Conservation (phyloP, 441 rosid species). For the Cnidoscolus chayamansa region DNA sequence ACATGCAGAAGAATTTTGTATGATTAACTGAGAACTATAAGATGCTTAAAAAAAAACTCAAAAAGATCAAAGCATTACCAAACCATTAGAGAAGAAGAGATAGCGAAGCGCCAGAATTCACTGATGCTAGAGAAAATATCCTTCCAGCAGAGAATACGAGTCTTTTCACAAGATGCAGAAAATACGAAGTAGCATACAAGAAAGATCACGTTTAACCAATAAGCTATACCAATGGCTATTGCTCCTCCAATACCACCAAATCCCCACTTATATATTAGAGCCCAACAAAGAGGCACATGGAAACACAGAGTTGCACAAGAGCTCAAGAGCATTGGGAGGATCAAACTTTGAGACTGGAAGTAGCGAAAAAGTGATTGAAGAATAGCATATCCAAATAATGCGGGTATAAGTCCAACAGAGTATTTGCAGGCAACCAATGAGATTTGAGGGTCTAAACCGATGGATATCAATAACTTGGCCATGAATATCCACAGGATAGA, state of each 20-base stretch:
- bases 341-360: constrained; percentile 46
- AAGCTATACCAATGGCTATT: constrained; percentile 39
- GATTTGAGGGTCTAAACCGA: constrained; percentile 49
- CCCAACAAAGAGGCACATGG: constrained; percentile 51
- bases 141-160: constrained; percentile 17
- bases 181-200: constrained; percentile 38
- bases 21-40: background rate
- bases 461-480: constrained; percentile 46
- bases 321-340: constrained; percentile 40
- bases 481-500: constrained; percentile 48
- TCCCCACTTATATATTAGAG: constrained; percentile 38
- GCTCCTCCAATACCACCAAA: constrained; percentile 49
- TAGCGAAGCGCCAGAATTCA: constrained; percentile 39
- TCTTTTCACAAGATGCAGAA: constrained; percentile 38
- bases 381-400: constrained; percentile 40
- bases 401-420: constrained; percentile 45
- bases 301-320: constrained; percentile 38
- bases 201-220: constrained; percentile 43
- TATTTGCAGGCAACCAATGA: constrained; percentile 42
- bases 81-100: constrained; percentile 60
- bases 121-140: constrained; percentile 34
- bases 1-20: background rate
- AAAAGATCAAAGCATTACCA: constrained; percentile 35
- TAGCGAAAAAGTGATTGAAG: constrained; percentile 42
- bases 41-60: background rate